Base-by-base conservation (phyloP, 2,329 filamentous ascomycete genomes). In the Rasamsonia emersonii region DNA sequence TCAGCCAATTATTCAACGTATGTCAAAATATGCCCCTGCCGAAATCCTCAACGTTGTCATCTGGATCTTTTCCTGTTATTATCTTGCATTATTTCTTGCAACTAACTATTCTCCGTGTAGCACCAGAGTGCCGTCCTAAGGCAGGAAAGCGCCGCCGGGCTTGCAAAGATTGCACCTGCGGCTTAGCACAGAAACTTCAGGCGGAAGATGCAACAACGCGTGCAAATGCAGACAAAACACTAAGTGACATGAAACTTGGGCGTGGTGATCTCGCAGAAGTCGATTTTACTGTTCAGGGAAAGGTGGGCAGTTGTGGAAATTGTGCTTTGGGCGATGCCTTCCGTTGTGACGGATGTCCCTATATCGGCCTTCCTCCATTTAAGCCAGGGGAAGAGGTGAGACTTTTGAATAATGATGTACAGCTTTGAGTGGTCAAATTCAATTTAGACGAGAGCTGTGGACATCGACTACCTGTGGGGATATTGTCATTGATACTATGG, bases 111-210 rank as follows among this genome's bases (percentile, higher is more conserved):
- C 20, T 23, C 8, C 20, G 8, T 35, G 9, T 35, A 84, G 88
- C 91, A 32, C 74, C 80, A 16, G 85, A 93, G 55, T 98, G 91
- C 59, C 77, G 79, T 37, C 88, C 89, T 28, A 85, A 91, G 62
- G 72, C 79, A 26, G 86, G 84, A 37, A 93, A 93, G 67, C 79
- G 89, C 46, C 81, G 89, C 34, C 79, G 88, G 40, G 86, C 91
- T 36, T 98, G 91, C 71, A 96, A 98, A 64, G 91, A 98, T 67
- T 98, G 91, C 68, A 89, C 84, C 6, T 98, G 91, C 54, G 91
- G 91, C 30, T 76, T 98, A 16, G 86, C 88, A 15, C 77, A 91
- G 56, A 77, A 81, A 39, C 63, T 96, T 30, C 82, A 86, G 47
- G 80, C 79, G n/a, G 86, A 96, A 65, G 91, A 96, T 59, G 69